Conservation (phyloP, 805 yeast species). For the Yarrowia keelungensis region DNA sequence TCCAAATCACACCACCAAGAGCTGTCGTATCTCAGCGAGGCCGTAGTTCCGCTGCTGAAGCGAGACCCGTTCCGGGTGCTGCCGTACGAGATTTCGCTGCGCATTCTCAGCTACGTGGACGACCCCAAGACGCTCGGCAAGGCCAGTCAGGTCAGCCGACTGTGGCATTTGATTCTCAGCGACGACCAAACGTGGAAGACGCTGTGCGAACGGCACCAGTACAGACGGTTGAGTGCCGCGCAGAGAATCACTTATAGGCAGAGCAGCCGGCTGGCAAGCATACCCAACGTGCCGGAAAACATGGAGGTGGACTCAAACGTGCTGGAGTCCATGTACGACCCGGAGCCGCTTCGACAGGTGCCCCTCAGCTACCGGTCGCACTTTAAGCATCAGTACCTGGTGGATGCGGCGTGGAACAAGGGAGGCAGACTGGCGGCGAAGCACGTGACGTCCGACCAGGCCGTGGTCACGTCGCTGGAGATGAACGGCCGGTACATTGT, state of each 20-base stretch:
- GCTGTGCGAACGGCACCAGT: slow-evolving; percentile 51
- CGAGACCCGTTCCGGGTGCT: slow-evolving; percentile 57
- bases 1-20: slow-evolving; percentile 36
- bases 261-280: slow-evolving; percentile 19
- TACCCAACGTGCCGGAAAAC: slow-evolving; percentile 28
- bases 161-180: slow-evolving; percentile 63
- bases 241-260: slow-evolving; percentile 36
- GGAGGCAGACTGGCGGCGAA: slow-evolving; percentile 54
- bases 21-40: slow-evolving; percentile 45
- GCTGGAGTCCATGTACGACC: slow-evolving; percentile 49
- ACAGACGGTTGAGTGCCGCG: slow-evolving; percentile 51
- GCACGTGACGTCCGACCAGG: slow-evolving; percentile 50
- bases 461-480: slow-evolving; percentile 53
- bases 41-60: slow-evolving; percentile 51
- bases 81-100: slow-evolving; percentile 83
- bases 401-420: slow-evolving; percentile 52
- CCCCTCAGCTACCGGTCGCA: slow-evolving; percentile 52
- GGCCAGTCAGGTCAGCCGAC: slow-evolving; percentile 88
- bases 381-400: slow-evolving; percentile 53
- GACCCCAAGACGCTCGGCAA: slow-evolving; percentile 83
- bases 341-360: slow-evolving; percentile 46
- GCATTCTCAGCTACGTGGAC: slow-evolving; percentile 83
- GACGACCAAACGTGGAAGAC: slow-evolving; percentile 56
- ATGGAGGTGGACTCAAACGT: slow-evolving; percentile 42
- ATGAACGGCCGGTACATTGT: slow-evolving; percentile 52